phyloP scores from a whole-genome alignment of 768 basidiomycete species.

The Amanita rubescens region DNA sequence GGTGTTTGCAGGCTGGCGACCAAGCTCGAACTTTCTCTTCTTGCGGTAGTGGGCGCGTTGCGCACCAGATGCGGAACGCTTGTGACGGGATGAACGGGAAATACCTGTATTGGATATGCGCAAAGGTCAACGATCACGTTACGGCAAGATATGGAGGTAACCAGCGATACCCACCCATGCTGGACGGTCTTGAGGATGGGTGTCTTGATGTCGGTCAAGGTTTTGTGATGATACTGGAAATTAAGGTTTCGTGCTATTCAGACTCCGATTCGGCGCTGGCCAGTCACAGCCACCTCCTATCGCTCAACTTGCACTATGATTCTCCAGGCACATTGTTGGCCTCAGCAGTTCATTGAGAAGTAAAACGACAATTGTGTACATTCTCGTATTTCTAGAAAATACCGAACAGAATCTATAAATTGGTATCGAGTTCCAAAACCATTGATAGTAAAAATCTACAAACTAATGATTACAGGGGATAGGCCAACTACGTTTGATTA shows the following conservation, averaged over 20 bases:
- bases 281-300: slow-evolving; percentile 8
- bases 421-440: too few relatives aligned
- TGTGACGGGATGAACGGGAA: slow-evolving; percentile 94
- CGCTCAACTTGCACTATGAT: too few relatives aligned
- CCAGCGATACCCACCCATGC: slow-evolving; percentile 62
- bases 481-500: neutral
- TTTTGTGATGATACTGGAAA: slow-evolving; percentile 49
- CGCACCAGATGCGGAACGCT: slow-evolving; percentile 89
- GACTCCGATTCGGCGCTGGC: slow-evolving; percentile 29
- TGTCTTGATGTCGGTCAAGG: slow-evolving; percentile 34
- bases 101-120: slow-evolving; percentile 57
- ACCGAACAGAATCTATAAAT: too few relatives aligned
- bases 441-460: too few relatives aligned
- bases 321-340: too few relatives aligned
- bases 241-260: slow-evolving; percentile 36
- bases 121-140: slow-evolving; percentile 10
- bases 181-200: slow-evolving; percentile 64
- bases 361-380: too few relatives aligned
- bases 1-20: slow-evolving; percentile 96
- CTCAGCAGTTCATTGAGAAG: too few relatives aligned
- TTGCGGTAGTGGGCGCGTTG: slow-evolving; percentile 96
- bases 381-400: too few relatives aligned
- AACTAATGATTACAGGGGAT: neutral
- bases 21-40: slow-evolving; percentile 99
- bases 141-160: slow-evolving; percentile 11